A percentile compares a stretch with the other conserved stretches of the same genome.
Conservation (phyloP, 306 rosid species). For the Ormosia semicastrata region DNA sequence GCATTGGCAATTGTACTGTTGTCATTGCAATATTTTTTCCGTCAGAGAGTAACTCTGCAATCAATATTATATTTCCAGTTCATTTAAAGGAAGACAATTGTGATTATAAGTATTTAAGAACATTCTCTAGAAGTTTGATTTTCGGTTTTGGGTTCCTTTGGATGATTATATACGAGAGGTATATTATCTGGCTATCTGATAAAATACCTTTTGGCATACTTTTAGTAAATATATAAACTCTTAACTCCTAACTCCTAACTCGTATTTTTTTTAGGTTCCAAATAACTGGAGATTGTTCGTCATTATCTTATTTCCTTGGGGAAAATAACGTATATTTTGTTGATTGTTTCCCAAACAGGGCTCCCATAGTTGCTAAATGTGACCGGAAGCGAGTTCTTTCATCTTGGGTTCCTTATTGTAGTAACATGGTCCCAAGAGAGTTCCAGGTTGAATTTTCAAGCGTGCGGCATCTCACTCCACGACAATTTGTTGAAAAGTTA, state of each 20-base stretch:
- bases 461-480: constrained; percentile 77
- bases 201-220: background rate
- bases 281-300: background rate
- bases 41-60: background rate
- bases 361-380: constrained; percentile 87
- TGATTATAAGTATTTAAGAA: background rate
- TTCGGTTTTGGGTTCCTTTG: background rate
- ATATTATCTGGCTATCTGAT: constrained; percentile 10
- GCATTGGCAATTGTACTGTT: background rate
- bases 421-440: constrained; percentile 68
- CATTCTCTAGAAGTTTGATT: background rate
- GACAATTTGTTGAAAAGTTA: constrained; percentile 80
- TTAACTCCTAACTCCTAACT: background rate
- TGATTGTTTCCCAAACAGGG: constrained; percentile 48
- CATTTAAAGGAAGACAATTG: background rate
- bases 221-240: background rate
- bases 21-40: background rate
- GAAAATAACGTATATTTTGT: background rate
- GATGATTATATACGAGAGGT: background rate
- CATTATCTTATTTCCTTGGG: background rate
- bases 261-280: background rate
- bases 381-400: constrained; percentile 84
- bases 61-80: background rate
- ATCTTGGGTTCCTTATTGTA: constrained; percentile 75
- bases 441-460: constrained; percentile 71